Evolutionary conservation across 2,329 filamentous ascomycete genomes (phyloP).

Genomic region (Cladophialophora exuberans): DNA sequence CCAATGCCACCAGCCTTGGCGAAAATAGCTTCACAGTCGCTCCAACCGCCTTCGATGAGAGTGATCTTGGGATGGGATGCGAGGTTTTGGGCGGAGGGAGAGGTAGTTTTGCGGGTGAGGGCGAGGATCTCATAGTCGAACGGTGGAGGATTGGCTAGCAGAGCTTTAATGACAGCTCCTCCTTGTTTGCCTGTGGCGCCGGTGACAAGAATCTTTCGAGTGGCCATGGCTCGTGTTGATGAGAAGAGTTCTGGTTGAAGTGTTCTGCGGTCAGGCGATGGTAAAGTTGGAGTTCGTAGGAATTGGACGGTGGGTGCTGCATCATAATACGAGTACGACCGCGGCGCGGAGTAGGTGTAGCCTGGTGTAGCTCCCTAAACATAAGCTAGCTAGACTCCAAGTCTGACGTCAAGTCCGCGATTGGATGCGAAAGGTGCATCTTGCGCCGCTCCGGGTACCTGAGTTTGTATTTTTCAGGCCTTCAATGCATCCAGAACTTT

Average conservation of each 20-base stretch:
- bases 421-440: no score
- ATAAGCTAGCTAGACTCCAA: no score
- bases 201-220: constrained; percentile 39
- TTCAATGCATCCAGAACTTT: background rate
- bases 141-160: constrained; percentile 35
- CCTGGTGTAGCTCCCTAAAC: no score
- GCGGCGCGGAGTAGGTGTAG: no score
- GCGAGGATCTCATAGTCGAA: constrained; percentile 58
- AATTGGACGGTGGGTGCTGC: no score
- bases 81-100: constrained; percentile 50
- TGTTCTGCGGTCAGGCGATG: no score
- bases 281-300: no score
- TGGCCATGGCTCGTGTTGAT: constrained; percentile 9
- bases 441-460: no score
- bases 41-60: constrained; percentile 62
- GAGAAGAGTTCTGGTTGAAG: background rate
- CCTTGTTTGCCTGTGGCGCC: constrained; percentile 50
- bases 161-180: constrained; percentile 39
- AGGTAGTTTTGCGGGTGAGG: constrained; percentile 49
- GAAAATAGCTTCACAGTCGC: constrained; percentile 57
- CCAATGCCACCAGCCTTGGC: constrained; percentile 44
- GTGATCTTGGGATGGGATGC: constrained; percentile 53
- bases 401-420: no score
- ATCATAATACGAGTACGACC: no score
- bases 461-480: no score